Evolutionary conservation across 495 filamentous ascomycete species (phyloP), one percentile per base, ranked within the genome.

Genomic region (Aspergillus steynii): DNA sequence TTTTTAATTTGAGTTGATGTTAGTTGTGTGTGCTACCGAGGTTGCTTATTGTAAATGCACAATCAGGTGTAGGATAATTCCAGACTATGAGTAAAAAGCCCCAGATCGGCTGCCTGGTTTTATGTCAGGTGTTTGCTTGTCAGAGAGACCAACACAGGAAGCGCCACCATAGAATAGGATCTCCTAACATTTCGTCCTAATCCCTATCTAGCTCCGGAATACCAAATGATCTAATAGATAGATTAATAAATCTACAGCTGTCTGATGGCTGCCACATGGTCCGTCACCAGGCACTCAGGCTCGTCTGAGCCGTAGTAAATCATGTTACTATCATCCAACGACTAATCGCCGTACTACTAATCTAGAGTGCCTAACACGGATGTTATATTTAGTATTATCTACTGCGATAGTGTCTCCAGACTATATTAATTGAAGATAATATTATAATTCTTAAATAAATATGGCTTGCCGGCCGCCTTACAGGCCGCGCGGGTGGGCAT

Each of bases 391-490:
- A 86, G 68, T 0, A 77, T 73, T 2, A 84, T 79, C 31, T 74
- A 66, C 72, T 90, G 88, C 87, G 86, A 90, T 27, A 75, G 73
- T 10, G 73, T 72, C 64, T 85, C 72, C 5, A 85, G 71, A 61
- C 46, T 68, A 68, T 65, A 81, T 55, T 69, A 77, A 58, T 72
- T 61, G 50, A 63, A 75, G 4, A 72, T 79, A 48, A 82, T 65
- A 61, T 86, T 86, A 61, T 90, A 90, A 68, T 90, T 88, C 63
- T 91, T 88, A 53, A 87, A 80, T 20, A 90, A 75, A 47, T 88
- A 87, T 0, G 88, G 87, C 71, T 90, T 90, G 28, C 80, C 80
- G 6, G 78, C 80, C 10, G 78, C 80, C 34, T 72, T 71, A 56
- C 84, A 85, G 1, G 82, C 77, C 0, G 71, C 76, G 2, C 81